Evolutionary conservation across 2,329 filamentous ascomycete species (phyloP), one percentile per base, ranked within the genome.

Genomic region (Penicillium verrucosum): DNA sequence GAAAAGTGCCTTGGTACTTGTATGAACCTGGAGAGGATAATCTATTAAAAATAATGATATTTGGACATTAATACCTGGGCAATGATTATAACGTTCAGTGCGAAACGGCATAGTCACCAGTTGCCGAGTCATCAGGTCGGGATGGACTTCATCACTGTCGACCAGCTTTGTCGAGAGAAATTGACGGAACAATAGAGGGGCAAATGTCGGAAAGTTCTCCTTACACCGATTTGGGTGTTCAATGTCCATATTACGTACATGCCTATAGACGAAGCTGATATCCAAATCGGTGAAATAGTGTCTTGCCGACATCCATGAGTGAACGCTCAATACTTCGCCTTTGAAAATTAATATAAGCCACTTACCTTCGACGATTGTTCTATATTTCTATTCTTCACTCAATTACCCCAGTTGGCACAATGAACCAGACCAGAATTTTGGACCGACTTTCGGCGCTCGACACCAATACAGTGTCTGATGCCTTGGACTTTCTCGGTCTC

Each of bases 391-490:
- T n/a, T n/a, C 10, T 37, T 7, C 8, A 12, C 16, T 9, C 16
- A n/a, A n/a, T 37, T n/a, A n/a, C 9, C 34, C 4, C 4, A 16
- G n/a, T 37, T 5, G 1, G 2, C 34, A 37, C 8, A 9, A 37
- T 37, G 34, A 37, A 9, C 9, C 8, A 37, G 16, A 18, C 36
- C 21, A 55, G 38, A 27, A 51, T 54, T 44, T 30, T 64, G 10
- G 51, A 59, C 32, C 56, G 62, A 40, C 59, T 66, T 1, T 41
- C 62, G 1, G 57, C 55, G 14, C 56, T 66, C n/a, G 62, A 67
- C 52, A 65, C 60, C 37, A 65, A 65, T 34, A 65, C 65, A 3
- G 55, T 67, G 8, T 67, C 65, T 10, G 63, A 67, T 41, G 65
- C 65, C 14, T 37, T 67, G 1, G 65, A 65, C 23, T 67, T 66